phyloP scores from a whole-genome alignment of 2,329 filamentous ascomycete genomes.

The Myriosclerotinia scirpicola region DNA sequence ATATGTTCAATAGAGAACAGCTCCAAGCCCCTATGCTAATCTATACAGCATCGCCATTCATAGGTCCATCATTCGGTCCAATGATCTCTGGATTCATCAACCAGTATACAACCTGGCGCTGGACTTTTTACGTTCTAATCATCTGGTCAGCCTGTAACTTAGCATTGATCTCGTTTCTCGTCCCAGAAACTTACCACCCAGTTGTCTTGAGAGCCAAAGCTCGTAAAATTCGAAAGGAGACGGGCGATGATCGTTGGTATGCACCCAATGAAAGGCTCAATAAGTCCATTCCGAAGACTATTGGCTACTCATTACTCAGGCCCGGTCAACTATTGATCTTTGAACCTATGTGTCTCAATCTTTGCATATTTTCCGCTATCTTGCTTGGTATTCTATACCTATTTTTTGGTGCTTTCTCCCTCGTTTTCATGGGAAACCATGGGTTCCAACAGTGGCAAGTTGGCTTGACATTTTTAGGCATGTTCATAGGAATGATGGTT shows the following conservation, averaged over 20 bases:
- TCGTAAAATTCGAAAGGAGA: constrained; percentile 65
- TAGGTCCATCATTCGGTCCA: constrained; percentile 60
- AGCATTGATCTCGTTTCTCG: constrained; percentile 64
- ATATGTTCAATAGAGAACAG: constrained; percentile 68
- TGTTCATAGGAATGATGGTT: constrained; percentile 65
- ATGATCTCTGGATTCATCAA: constrained; percentile 80
- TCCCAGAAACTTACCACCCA: constrained; percentile 87
- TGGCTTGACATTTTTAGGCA: constrained; percentile 75
- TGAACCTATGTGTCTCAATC: constrained; percentile 81
- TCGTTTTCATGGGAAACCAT: constrained; percentile 74
- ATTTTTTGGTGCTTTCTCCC: constrained; percentile 84
- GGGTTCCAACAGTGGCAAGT: constrained; percentile 76
- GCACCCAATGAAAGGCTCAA: constrained; percentile 74
- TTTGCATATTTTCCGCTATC: constrained; percentile 81
- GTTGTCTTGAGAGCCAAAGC: constrained; percentile 74
- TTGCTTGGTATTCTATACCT: constrained; percentile 86
- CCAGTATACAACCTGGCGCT: constrained; percentile 70
- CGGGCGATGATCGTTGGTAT: constrained; percentile 72
- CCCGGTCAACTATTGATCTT: constrained; percentile 72
- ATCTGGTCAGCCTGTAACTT: constrained; percentile 75
- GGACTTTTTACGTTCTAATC: constrained; percentile 81
- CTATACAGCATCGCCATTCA: constrained; percentile 66
- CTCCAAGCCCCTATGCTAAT: constrained; percentile 82
- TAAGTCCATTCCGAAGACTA: constrained; percentile 63
- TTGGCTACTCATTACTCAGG: constrained; percentile 60